Conservation (phyloP, 192 early-diverging fungal species). For the Coemansia sp. region DNA sequence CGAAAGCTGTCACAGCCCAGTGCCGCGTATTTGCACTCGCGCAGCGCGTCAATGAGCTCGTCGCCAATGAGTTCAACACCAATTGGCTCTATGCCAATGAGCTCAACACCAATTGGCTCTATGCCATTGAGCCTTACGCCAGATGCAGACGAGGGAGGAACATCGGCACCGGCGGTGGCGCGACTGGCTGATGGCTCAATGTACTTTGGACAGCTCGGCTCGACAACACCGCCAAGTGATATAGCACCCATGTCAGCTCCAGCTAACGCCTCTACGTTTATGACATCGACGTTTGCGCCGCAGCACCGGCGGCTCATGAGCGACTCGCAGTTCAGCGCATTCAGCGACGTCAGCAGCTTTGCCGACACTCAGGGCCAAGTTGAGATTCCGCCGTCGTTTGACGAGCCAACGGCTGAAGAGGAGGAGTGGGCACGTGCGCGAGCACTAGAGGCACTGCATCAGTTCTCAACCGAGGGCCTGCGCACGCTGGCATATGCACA, state of each 20-base stretch:
- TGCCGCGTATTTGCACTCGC: slow-evolving; percentile 50
- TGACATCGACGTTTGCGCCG: not conserved
- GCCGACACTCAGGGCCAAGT: slow-evolving; percentile 36
- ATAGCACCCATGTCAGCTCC: not conserved
- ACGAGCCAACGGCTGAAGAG: slow-evolving; percentile 34
- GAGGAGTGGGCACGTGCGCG: slow-evolving; percentile 68
- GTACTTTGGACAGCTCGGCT: slow-evolving; percentile 14
- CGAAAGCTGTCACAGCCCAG: slow-evolving; percentile 47
- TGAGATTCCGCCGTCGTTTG: slow-evolving; percentile 33
- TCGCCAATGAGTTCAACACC: not conserved
- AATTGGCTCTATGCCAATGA: no score
- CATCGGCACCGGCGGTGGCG: not conserved
- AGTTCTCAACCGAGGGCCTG: slow-evolving; percentile 75
- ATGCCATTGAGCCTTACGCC: no score
- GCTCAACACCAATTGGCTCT: no score
- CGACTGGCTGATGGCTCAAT: slow-evolving; percentile 10
- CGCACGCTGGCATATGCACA: slow-evolving; percentile 82
- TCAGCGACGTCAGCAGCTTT: slow-evolving; percentile 45
- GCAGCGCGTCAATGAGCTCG: slow-evolving; percentile 28
- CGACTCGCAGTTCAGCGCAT: slow-evolving; percentile 41
- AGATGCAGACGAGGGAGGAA: not conserved
- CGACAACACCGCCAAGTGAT: not conserved
- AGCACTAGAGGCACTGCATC: slow-evolving; percentile 64
- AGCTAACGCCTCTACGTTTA: not conserved
- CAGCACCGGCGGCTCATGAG: slow-evolving; percentile 37